Base-by-base conservation (phyloP, 208 protist species). In the Trypanosoma lewisi region DNA sequence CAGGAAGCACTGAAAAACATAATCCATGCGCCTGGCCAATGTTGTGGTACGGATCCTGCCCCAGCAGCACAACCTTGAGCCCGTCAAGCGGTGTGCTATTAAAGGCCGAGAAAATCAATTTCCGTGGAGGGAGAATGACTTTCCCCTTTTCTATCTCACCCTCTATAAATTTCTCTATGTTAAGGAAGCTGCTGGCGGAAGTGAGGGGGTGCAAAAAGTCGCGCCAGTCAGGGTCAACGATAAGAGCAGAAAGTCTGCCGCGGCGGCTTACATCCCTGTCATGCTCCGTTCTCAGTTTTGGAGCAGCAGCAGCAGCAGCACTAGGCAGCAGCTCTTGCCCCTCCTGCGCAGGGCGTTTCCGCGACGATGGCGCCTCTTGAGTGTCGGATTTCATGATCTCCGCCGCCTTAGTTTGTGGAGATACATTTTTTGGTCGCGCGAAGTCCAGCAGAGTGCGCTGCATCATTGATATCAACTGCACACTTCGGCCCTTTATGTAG, bases 1-100 rank as follows among this genome's bases (percentile, higher is more conserved):
- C 97, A 9, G 84, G 87, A 14, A 77, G 70, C 1, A 99, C 98
- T 4, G 91, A 98, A 73, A 99, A 99, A 57, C 87, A 89, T 14
- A 99, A 75, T 2, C 98, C 98, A 74, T 99, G 96, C 0, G 98
- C 98, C 70, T 99, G 97, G 33, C 92, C 86, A 50, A 85, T 62
- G 34, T 89, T 73, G 62, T 96, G 92, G 72, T 99, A 99, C 8
- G 97, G 97, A 74, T 99, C 97, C 72, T 99, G 97, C 14, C 97
- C 97, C 4, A 99, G 63, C 41, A 99, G 83, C 4, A 98, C 93
- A 33, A 98, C 97, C 65, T 97, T 97, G 0, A 98, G 65, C 11
- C 73, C 48, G 0, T 80, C 67, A 25, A 97, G 88, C n/a, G 96
- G 92, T n/a, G 84, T 87, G 39, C 80, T 73, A 70, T 98, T 94